Percentiles rank a stretch among this genome's conserved stretches.
Evolutionary conservation across 1,284 basidiomycete genomes (phyloP).

Genomic region (Leccinum solheimii): DNA sequence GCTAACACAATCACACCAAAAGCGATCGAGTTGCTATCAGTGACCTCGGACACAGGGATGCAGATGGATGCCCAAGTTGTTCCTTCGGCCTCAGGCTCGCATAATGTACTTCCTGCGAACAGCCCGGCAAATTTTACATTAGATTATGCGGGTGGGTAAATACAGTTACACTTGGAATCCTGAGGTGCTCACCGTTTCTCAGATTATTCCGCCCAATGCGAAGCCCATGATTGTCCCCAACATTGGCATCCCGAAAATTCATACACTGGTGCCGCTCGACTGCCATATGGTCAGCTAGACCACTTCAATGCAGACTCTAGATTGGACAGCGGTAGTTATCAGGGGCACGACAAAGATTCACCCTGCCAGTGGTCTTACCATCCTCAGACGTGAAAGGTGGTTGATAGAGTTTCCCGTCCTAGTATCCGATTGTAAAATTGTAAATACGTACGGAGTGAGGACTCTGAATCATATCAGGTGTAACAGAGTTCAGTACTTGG

Average conservation of each 20-base stretch:
- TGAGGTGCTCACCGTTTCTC: conserved; percentile 1
- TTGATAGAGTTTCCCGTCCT: neutral
- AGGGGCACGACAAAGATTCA: neutral
- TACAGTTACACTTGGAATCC: neutral
- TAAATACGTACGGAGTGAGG: neutral
- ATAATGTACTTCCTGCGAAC: neutral
- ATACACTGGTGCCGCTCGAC: neutral
- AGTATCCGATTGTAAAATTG: neutral
- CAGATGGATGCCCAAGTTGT: neutral
- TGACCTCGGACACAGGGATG: neutral
- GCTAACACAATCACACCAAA: neutral
- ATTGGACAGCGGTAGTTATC: neutral
- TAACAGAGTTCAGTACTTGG: neutral
- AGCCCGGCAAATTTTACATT: neutral
- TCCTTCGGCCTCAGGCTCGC: neutral
- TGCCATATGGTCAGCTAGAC: neutral
- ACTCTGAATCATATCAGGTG: neutral
- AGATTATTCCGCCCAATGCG: conserved; percentile 5
- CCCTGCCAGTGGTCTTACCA: neutral
- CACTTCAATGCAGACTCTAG: neutral
- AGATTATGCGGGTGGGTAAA: conserved; percentile 3
- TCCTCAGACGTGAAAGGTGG: neutral
- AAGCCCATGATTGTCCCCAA: neutral
- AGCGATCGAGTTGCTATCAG: conserved; percentile 15
- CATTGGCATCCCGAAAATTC: neutral